Base-by-base conservation (phyloP, 169 alveolate species). In the Cryptosporidium viatorum region DNA sequence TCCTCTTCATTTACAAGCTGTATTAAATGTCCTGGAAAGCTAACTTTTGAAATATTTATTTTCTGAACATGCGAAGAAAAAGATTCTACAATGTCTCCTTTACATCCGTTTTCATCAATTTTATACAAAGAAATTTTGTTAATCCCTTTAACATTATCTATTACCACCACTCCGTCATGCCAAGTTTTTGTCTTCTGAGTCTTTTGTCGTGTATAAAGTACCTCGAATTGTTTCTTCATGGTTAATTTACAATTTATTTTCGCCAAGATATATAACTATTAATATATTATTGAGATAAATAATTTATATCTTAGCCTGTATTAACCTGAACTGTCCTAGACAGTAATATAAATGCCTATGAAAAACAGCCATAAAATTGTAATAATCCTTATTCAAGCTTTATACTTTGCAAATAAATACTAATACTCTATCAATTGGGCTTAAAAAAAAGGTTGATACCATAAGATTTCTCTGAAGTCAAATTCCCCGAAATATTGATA, bases 161-260 rank as follows among this genome's bases (percentile, higher is more conserved):
- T 65, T 43, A 29, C 68, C n/a, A 80, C 68, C 18, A 60, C 16
- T 18, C 89, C 89, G 21, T 80, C 89, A 65, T 80, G 89, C 89
- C 89, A 80, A 18, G 68, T 59, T 48, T 80, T 80, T 41, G 80
- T 43, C 70, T 80, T 80, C 43, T 80, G 89, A 5, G 89, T 80
- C 43, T 80, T 80, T 29, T 80, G 89, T 18, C 89, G 89, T 43
- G 89, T 80, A 65, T 60, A 80, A 31, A 80, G 68, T 26, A 80
- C 89, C 5, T 80, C 70, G 23, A 80, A 45, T 39, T 65, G 67
- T 9, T 48, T 39, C 26, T 37, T 59, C 89, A 80, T 80, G 12
- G 23, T 48, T 14, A 16, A 48, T 48, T 48, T 48, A 3, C 21
- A 14, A 14, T 48, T 3, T 14, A 5, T 21, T 59, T 0, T 14